These are phyloP conservation scores for Talaromyces sp. DNA, from an alignment of 2,329 filamentous ascomycete genomes.

Conservation along the genomic window DNA sequence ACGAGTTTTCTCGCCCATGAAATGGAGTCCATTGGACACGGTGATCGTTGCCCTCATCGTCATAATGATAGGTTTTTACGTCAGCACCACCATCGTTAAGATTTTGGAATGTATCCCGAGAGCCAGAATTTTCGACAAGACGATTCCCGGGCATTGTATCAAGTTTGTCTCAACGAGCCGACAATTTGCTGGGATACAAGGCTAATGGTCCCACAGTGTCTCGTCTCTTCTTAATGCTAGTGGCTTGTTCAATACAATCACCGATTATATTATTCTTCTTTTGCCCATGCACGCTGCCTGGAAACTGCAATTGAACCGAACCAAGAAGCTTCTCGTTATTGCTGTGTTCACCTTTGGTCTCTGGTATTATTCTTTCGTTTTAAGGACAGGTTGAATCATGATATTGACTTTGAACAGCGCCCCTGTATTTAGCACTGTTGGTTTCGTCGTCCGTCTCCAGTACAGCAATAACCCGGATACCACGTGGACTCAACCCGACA, in stretches of 20 bases:
- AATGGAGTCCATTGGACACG: constrained; percentile 10
- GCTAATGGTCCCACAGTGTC: not conserved
- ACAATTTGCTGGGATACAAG: not conserved
- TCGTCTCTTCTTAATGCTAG: constrained; percentile 10
- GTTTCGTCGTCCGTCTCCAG: constrained; percentile 10
- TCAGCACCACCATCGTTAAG: constrained; percentile 12
- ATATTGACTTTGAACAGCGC: not conserved
- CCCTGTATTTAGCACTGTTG: constrained; percentile 10
- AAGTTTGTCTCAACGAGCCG: constrained; percentile 1
- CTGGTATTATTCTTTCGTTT: constrained; percentile 1
- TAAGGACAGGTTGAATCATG: not conserved
- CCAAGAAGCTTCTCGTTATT: constrained; percentile 7
- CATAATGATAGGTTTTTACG: constrained; percentile 14
- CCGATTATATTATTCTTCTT: constrained; percentile 13
- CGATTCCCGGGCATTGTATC: constrained; percentile 12
- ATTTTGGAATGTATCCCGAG: constrained; percentile 15
- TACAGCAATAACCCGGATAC: constrained; percentile 7
- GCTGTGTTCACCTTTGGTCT: constrained; percentile 12
- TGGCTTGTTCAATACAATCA: constrained; percentile 13
- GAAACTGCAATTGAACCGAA: constrained; percentile 10
- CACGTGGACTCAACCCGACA: constrained; percentile 11
- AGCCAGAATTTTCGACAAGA: constrained; percentile 12
- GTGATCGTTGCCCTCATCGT: constrained; percentile 13
- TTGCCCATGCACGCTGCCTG: constrained; percentile 11
- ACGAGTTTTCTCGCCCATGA: constrained; percentile 15